Evolutionary conservation across 2,329 filamentous ascomycete genomes (phyloP).

Genomic region (Apiospora sp.): DNA sequence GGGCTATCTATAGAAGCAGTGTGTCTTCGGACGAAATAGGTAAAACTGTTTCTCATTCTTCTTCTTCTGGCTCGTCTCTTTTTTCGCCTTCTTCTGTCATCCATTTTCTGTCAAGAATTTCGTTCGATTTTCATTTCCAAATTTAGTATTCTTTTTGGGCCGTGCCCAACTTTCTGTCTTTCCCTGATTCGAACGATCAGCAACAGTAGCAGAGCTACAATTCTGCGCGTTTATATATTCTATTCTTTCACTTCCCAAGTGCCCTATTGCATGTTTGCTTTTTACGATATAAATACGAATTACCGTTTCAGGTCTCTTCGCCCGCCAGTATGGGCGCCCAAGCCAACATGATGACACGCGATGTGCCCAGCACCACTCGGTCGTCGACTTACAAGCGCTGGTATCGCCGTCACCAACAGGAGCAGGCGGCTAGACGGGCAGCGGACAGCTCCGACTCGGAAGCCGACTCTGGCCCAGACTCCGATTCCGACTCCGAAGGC

Average conservation of each 20-base stretch:
- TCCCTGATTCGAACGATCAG: neutral
- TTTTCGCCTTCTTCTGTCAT: neutral
- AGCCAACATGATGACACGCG: neutral
- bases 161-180: conserved; percentile 6
- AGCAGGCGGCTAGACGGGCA: neutral
- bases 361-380: neutral
- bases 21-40: too few relatives aligned
- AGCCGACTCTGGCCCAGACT: conserved; percentile 31
- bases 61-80: neutral
- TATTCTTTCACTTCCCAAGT: neutral
- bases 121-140: neutral
- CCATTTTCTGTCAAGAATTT: neutral
- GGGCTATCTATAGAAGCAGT: conserved; percentile 10
- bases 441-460: conserved; percentile 8
- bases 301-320: neutral
- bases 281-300: neutral
- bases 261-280: neutral
- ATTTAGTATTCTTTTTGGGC: neutral
- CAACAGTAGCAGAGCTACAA: neutral
- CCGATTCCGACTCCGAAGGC: neutral
- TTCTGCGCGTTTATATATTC: neutral
- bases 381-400: conserved; percentile 4
- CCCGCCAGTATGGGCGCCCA: neutral
- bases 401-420: conserved; percentile 2
- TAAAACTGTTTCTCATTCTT: neutral